These are phyloP conservation scores for Geoglossum cookeanum DNA, from an alignment of 2,329 filamentous ascomycete species.

Conservation along the genomic window DNA sequence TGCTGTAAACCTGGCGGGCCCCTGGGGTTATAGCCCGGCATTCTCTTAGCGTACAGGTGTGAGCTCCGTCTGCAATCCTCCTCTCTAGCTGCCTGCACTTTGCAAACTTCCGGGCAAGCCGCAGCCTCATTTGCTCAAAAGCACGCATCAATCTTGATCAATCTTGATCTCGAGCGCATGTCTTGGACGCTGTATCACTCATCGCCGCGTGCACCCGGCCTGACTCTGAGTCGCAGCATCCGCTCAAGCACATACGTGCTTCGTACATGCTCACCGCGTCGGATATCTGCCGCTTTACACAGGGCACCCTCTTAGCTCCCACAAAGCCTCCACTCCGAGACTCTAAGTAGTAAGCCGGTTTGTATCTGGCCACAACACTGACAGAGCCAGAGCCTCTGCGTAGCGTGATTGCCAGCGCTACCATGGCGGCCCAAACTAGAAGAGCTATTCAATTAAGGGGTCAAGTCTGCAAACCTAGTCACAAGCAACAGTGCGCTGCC, in stretches of 20 bases:
- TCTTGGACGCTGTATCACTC: background rate
- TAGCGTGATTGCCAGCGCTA: background rate
- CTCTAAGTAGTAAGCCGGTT: background rate
- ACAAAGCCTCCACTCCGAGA: background rate
- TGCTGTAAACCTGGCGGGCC: background rate
- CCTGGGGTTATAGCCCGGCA: background rate
- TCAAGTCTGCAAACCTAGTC: background rate
- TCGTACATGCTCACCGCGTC: background rate
- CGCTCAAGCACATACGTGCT: background rate
- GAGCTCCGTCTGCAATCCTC: background rate
- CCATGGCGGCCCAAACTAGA: background rate
- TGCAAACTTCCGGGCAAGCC: conserved; percentile 1
- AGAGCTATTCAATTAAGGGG: background rate
- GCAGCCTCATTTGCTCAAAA: background rate
- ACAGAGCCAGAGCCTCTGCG: no score
- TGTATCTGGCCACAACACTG: no score
- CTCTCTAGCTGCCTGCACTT: background rate
- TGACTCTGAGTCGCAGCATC: background rate
- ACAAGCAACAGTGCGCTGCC: background rate
- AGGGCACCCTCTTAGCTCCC: background rate
- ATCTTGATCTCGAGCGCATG: background rate
- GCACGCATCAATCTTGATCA: background rate
- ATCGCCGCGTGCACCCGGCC: background rate
- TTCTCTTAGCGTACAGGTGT: background rate
- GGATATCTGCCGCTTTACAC: background rate